Evolutionary conservation across 2,329 filamentous ascomycete species (phyloP), one percentile per base, ranked within the genome.

Genomic region (Colletotrichum viniferum): DNA sequence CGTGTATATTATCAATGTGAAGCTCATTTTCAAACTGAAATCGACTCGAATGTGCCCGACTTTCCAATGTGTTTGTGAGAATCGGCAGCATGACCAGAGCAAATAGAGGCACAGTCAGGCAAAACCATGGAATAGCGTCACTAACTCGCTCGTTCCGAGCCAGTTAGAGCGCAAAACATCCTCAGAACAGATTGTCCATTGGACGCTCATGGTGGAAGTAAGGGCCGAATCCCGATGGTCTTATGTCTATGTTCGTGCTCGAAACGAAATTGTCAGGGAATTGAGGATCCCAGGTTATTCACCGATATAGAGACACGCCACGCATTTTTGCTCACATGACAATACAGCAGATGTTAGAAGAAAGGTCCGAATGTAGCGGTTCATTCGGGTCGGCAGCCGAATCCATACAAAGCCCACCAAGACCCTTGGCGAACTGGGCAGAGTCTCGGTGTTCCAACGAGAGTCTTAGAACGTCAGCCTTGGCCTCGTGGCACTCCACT

Each of bases 401-500:
- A 26, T 34, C 21, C 21, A 43, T 48, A 28, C 28, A n/a, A 16
- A 7, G n/a, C 14, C 63, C 63, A 68, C 55, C n/a, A 2, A 18
- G 18, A 4, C 10, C 26, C 70, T 73, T 73, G 70, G 70, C 70
- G 26, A 13, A 6, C 70, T 73, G 30, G 70, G 70, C 64, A 73
- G 21, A 73, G 56, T 36, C 64, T 69, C 70, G 55, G 38, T 69
- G 5, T 48, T 24, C 70, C 70, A 73, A 73, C 70, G 64, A 56
- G 55, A 63, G 14, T 7, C 8, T 30, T 3, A 7, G 28, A 38
- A 61, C 8, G 24, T 69, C 70, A 73, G 70, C 64, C 70, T 73
- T 73, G 64, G 70, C 56, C 64, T 69, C 38, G 56, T 18, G 55
- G 70, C 64, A 55, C 70, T 73, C 70, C 70, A 69, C 70, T 34